Evolutionary conservation across 805 yeast species (phyloP), one percentile per base, ranked within the genome.

Genomic region (Saccharomycopsis fermentans): DNA sequence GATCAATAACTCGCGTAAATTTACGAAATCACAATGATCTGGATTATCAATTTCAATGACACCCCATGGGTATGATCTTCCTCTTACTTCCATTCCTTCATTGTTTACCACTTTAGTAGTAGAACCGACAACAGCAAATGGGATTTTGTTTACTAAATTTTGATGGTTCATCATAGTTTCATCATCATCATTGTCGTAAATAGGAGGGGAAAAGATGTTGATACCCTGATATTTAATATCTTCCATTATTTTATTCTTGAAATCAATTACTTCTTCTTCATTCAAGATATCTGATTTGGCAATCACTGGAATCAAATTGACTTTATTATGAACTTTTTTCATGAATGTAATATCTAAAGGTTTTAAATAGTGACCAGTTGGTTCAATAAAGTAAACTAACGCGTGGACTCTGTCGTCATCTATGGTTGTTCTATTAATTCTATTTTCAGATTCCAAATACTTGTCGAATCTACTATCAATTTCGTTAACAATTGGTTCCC

Each of bases 1-100:
- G 62, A 94, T 80, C 69, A 92, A 79, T 70, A 94, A 78, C 71
- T 90, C 95, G 66, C 97, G 86, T 71, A 92, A 81, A 71, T 83
- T 84, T 64, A 87, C 83, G 71, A 92, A 94, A 73, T 92, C 99
- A 71, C 90, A 87, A 71, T 94, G 97, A 59, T 83, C 83, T 74
- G 89, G 94, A 71, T 94, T 92, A 71, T 90, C 97, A 65, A 94
- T 91, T 74, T 94, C 97, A 67, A 94, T 87, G 24, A 87, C 78
- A 65, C 98, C 98, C 99, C 99, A 94, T 62, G 98, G 97, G 71
- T 92, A 92, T 62, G 81, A 76, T 74, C 99, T 87, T 65, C 96
- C 97, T 72, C 97, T 83, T 52, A 91, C 95, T 24, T 68, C 62
- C 51, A 70, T 64, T 48, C 97, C 97, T 68, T 87, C 94, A 50